These are phyloP conservation scores for Boletus rufocinnamomeus DNA, from an alignment of 768 basidiomycete genomes.

Conservation along the genomic window DNA sequence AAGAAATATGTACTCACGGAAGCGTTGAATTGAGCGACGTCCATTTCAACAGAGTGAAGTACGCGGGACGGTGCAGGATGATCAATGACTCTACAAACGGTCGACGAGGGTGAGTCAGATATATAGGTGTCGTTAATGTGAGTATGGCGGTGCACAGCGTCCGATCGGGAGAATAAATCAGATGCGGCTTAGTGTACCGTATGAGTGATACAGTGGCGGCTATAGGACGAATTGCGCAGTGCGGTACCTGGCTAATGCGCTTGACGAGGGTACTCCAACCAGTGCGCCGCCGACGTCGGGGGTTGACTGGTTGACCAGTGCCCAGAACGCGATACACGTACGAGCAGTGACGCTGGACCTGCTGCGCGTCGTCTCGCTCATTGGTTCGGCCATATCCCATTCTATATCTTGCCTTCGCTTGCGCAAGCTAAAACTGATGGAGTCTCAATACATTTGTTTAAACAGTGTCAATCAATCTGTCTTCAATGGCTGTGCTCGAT, in stretches of 20 bases:
- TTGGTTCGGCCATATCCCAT: not conserved
- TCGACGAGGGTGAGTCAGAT: not conserved
- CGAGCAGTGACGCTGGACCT: not conserved
- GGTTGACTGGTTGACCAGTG: no score
- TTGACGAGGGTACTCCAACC: not conserved
- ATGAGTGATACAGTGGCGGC: not conserved
- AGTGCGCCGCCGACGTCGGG: no score
- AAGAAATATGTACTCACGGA: slow-evolving; percentile 5
- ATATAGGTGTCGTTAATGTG: not conserved
- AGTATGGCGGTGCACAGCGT: not conserved
- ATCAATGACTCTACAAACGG: not conserved
- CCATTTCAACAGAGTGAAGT: slow-evolving; percentile 10
- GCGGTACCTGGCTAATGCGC: not conserved
- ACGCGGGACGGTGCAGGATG: not conserved
- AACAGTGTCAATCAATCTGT: not conserved
- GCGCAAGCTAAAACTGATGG: not conserved
- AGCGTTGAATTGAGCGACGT: slow-evolving; percentile 22
- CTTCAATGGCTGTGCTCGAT: no score
- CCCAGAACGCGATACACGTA: not conserved
- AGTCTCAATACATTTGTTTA: not conserved
- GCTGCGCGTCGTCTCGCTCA: not conserved
- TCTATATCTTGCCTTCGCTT: not conserved
- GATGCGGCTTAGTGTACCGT: not conserved
- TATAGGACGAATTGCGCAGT: not conserved
- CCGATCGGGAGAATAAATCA: not conserved